Conservation (phyloP, 805 yeast genomes). For the Ogataea naganishii region DNA sequence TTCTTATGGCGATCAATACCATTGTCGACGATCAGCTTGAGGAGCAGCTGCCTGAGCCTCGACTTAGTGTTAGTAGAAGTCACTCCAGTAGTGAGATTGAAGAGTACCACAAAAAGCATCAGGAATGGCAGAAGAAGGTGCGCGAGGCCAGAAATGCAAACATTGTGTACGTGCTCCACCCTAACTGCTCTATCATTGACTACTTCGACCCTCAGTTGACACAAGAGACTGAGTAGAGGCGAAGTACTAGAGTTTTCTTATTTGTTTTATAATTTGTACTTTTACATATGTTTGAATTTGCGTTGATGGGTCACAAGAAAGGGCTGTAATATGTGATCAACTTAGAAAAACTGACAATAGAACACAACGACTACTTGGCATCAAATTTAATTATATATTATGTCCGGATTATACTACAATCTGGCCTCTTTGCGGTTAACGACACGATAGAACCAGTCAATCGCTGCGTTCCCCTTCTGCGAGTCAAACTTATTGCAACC, state of each 20-base stretch:
- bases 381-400: no score
- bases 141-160: constrained; percentile 15
- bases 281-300: neutral
- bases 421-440: no score
- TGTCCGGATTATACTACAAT: no score
- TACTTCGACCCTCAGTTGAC: constrained; percentile 50
- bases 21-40: constrained; percentile 32
- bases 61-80: constrained; percentile 7
- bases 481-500: constrained; percentile 47
- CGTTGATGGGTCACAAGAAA: no score
- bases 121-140: constrained; percentile 15
- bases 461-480: constrained; percentile 45
- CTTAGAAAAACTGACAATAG: no score
- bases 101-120: no score
- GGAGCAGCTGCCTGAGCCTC: constrained; percentile 16
- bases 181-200: constrained; percentile 76
- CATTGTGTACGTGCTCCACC: constrained; percentile 54
- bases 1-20: constrained; percentile 57
- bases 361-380: no score
- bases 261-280: constrained; percentile 1
- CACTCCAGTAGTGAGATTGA: no score
- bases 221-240: no score
- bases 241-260: no score
- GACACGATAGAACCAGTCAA: constrained; percentile 55
- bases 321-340: no score